Conservation (phyloP, 1,139 yeast genomes). For the Meyerozyma sp. region DNA sequence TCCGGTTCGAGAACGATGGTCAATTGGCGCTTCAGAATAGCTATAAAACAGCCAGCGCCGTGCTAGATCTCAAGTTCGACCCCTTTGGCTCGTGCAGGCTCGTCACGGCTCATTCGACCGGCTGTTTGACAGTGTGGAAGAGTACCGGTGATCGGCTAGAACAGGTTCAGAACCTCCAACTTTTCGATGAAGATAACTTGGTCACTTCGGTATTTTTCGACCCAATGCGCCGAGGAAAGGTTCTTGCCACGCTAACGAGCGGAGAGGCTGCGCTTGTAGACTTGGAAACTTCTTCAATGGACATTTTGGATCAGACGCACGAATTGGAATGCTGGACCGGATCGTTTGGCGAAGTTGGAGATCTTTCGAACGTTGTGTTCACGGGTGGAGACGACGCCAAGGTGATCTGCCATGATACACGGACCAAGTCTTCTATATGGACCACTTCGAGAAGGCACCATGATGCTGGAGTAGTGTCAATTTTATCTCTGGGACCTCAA, state of each 20-base stretch:
- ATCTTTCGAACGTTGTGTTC: slow-evolving; percentile 53
- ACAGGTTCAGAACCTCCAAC: slow-evolving; percentile 16
- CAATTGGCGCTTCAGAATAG: slow-evolving; percentile 18
- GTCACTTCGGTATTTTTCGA: slow-evolving; percentile 67
- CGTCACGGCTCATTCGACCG: slow-evolving; percentile 76
- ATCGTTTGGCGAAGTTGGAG: slow-evolving; percentile 57
- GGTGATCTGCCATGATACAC: slow-evolving; percentile 68
- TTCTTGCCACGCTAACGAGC: slow-evolving; percentile 55
- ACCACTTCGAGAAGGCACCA: slow-evolving; percentile 42
- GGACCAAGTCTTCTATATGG: slow-evolving; percentile 49
- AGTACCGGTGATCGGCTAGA: slow-evolving; percentile 12
- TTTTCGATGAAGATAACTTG: slow-evolving; percentile 45
- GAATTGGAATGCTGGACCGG: slow-evolving; percentile 89
- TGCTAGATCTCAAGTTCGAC: slow-evolving; percentile 67
- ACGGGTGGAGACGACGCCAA: slow-evolving; percentile 91
- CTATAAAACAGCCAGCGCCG: slow-evolving; percentile 51
- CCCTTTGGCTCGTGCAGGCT: slow-evolving; percentile 47
- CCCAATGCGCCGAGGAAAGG: slow-evolving; percentile 25
- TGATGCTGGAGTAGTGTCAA: slow-evolving; percentile 54
- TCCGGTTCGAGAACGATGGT: slow-evolving; percentile 18
- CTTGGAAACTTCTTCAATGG: slow-evolving; percentile 11
- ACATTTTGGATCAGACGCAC: slow-evolving; percentile 35
- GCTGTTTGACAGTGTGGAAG: slow-evolving; percentile 64
- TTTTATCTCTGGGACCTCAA: slow-evolving; percentile 42
- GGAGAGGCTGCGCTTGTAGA: slow-evolving; percentile 43